Percentiles rank a stretch among this genome's conserved stretches.
phyloP scores from a whole-genome alignment of 371 early-diverging fungal species.

The Quaeritorhiza haematococci region DNA sequence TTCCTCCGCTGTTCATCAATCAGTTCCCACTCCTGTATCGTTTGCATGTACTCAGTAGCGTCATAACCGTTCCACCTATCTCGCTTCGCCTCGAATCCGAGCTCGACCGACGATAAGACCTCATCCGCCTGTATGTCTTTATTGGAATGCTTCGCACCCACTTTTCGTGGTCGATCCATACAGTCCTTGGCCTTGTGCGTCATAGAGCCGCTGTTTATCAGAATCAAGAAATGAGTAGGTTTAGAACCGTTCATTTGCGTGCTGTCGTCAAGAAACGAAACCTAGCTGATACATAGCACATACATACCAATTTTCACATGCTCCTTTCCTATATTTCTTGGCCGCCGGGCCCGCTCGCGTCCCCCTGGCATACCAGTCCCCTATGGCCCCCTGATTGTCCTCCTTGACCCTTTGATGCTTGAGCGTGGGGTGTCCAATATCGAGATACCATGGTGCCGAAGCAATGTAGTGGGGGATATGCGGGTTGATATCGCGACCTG shows the following conservation, averaged over 20 bases:
- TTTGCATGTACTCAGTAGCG: constrained; percentile 67
- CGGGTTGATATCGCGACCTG: constrained; percentile 95
- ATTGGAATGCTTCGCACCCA: constrained; percentile 85
- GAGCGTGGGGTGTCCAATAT: constrained; percentile 77
- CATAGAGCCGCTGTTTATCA: constrained; percentile 79
- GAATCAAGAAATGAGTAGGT: background rate
- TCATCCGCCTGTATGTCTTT: constrained; percentile 81
- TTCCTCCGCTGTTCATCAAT: constrained; percentile 81
- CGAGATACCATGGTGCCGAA: constrained; percentile 94
- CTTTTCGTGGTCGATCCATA: constrained; percentile 86
- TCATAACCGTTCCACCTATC: constrained; percentile 98
- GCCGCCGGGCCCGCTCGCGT: constrained; percentile 58
- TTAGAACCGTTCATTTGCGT: background rate
- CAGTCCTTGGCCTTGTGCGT: constrained; percentile 91
- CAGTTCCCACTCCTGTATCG: constrained; percentile 78
- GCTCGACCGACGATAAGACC: constrained; percentile 60
- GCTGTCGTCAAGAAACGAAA: too few relatives aligned
- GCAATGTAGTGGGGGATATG: constrained; percentile 96
- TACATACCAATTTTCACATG: constrained; percentile 70
- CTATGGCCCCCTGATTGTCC: constrained; percentile 34
- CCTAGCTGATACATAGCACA: background rate
- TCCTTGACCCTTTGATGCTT: constrained; percentile 77
- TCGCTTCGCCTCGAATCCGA: constrained; percentile 91
- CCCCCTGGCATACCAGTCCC: constrained; percentile 82
- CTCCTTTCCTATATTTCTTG: constrained; percentile 89